Evolutionary conservation across 306 rosid genomes (phyloP).

Genomic region (Cucumis cinereus): DNA sequence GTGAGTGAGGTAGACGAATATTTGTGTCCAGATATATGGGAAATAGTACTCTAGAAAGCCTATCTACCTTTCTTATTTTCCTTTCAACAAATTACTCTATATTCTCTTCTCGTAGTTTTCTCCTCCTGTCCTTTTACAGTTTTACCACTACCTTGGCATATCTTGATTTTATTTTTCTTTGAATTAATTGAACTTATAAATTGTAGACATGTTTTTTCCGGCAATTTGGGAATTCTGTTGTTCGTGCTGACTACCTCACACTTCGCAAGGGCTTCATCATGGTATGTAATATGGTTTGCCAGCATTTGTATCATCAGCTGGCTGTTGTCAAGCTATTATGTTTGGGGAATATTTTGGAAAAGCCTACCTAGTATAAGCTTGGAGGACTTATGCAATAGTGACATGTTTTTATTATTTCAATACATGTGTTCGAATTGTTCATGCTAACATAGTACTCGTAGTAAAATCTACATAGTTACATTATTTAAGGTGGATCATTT

Average conservation of each 20-base stretch:
- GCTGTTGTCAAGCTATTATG: neutral
- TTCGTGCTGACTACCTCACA: conserved; percentile 74
- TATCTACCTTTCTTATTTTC: neutral
- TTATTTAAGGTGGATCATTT: neutral
- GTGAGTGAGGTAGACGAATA: neutral
- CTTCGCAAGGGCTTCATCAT: conserved; percentile 84
- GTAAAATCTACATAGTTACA: neutral
- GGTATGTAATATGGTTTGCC: conserved; percentile 22
- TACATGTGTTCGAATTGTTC: neutral
- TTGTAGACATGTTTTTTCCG: conserved; percentile 78
- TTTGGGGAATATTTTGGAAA: neutral
- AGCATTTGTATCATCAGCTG: neutral
- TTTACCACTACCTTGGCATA: neutral
- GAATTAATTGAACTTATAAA: neutral
- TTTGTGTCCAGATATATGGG: neutral
- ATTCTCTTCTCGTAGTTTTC: neutral
- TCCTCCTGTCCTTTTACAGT: neutral
- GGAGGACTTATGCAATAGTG: neutral
- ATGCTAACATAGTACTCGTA: neutral
- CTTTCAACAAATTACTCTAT: neutral
- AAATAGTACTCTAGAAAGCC: neutral
- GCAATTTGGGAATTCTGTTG: conserved; percentile 82
- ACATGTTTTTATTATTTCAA: neutral
- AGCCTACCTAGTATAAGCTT: neutral
- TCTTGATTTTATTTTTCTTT: neutral